These are phyloP conservation scores for Flaveria ramosissima DNA, from an alignment of 129 eudicot species.

Conservation along the genomic window DNA sequence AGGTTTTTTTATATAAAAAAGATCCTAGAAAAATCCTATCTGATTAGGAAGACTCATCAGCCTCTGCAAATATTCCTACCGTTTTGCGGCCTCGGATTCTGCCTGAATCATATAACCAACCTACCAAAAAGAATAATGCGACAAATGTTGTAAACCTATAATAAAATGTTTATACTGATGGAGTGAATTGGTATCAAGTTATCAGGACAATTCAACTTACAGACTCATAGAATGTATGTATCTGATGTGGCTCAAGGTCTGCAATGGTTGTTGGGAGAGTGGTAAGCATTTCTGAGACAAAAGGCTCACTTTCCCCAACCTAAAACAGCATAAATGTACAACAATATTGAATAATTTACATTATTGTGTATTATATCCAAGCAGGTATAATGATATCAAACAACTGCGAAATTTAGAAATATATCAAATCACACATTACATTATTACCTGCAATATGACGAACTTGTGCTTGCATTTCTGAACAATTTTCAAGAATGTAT, in stretches of 20 bases:
- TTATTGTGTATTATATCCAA: neutral
- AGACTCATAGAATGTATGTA: conserved; percentile 91
- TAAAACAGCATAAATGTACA: conserved; percentile 31
- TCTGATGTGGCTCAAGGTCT: conserved; percentile 95
- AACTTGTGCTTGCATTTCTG: conserved; percentile 99
- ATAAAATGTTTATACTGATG: neutral
- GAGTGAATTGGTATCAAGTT: conserved; percentile 1
- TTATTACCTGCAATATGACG: too few relatives aligned
- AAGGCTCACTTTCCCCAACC: conserved; percentile 98
- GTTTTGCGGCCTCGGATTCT: conserved; percentile 73
- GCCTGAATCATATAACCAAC: conserved; percentile 97
- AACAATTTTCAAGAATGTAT: conserved; percentile 94
- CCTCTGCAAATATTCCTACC: conserved; percentile 86
- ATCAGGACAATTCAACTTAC: conserved; percentile 47
- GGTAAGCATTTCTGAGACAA: conserved; percentile 89
- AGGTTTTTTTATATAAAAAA: neutral
- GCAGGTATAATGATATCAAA: conserved; percentile 5
- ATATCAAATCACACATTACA: conserved; percentile 36
- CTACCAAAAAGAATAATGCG: conserved; percentile 34
- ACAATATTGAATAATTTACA: neutral
- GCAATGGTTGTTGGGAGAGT: conserved; percentile 81
- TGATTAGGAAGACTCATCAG: conserved; percentile 94
- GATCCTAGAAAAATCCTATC: conserved; percentile 35
- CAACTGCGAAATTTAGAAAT: neutral
- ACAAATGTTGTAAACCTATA: neutral